Percentiles rank a stretch among this genome's conserved stretches.
Evolutionary conservation across 2,329 filamentous ascomycete species (phyloP).

Genomic region (Sordariomycetes sp.): DNA sequence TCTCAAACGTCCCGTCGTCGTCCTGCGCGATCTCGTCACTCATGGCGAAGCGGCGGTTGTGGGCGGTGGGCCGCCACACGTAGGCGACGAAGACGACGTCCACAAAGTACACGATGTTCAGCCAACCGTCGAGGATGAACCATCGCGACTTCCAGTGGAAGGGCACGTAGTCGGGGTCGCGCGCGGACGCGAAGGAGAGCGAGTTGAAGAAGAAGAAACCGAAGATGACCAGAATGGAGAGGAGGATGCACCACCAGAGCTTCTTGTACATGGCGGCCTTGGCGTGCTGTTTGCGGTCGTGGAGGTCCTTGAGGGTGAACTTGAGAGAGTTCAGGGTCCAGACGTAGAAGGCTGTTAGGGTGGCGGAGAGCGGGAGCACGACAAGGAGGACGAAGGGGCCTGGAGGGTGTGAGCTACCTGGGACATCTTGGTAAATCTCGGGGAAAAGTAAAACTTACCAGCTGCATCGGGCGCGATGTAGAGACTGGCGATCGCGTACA

Average conservation of each 20-base stretch:
- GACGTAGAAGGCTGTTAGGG: slow-evolving; percentile 92
- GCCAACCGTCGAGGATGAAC: slow-evolving; percentile 96
- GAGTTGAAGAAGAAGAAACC: slow-evolving; percentile 98
- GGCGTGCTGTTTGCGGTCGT: slow-evolving; percentile 83
- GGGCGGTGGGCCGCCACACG: slow-evolving; percentile 90
- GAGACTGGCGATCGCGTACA: slow-evolving; percentile 85
- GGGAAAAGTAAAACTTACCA: slow-evolving; percentile 29
- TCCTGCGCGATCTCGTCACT: slow-evolving; percentile 98
- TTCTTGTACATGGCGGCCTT: slow-evolving; percentile 97
- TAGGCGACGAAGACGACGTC: slow-evolving; percentile 92
- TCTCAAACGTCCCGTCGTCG: slow-evolving; percentile 90
- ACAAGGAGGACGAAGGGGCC: slow-evolving; percentile 87
- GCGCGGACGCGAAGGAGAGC: slow-evolving; percentile 80
- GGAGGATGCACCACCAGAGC: slow-evolving; percentile 94
- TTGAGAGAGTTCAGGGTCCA: slow-evolving; percentile 97
- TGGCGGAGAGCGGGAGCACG: slow-evolving; percentile 82
- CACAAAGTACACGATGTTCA: slow-evolving; percentile 90
- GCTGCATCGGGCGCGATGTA: slow-evolving; percentile 82
- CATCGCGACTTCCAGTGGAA: slow-evolving; percentile 96
- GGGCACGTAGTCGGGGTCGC: slow-evolving; percentile 82
- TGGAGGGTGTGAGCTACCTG: slow-evolving; percentile 13
- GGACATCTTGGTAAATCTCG: neutral
- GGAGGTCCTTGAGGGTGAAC: slow-evolving; percentile 89
- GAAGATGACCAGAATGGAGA: slow-evolving; percentile 90
- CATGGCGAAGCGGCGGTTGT: slow-evolving; percentile 97